These are phyloP conservation scores for Fusarium torulosum DNA, from an alignment of 2,329 filamentous ascomycete genomes.

Conservation along the genomic window DNA sequence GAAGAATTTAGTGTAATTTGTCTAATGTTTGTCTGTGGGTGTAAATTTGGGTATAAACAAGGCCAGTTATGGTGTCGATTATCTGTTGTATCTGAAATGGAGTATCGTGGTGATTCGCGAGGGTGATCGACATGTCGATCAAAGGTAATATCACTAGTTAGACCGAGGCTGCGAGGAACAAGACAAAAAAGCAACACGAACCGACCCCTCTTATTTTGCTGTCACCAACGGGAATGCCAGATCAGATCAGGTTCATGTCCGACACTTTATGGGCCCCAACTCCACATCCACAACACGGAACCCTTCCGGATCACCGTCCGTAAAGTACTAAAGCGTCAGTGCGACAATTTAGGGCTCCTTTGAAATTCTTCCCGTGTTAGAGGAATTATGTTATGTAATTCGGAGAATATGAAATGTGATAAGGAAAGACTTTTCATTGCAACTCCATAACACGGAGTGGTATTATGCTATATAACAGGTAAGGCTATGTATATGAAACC, in stretches of 20 bases:
- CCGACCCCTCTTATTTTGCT: not conserved
- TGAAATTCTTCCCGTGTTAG: no score
- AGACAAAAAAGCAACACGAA: not conserved
- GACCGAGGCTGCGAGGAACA: no score
- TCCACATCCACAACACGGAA: conserved; percentile 4
- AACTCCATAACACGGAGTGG: no score
- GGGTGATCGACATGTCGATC: conserved; percentile 5
- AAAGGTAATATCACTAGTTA: not conserved
- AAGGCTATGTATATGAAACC: no score
- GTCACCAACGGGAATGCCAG: not conserved
- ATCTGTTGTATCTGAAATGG: conserved; percentile 3
- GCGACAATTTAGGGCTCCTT: not conserved
- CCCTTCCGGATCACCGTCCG: conserved; percentile 5
- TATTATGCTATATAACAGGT: no score
- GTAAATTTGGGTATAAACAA: not conserved
- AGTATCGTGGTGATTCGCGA: conserved; percentile 7
- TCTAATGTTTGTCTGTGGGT: not conserved
- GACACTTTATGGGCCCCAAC: not conserved
- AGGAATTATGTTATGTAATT: no score
- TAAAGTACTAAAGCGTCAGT: not conserved
- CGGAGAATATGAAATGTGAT: no score
- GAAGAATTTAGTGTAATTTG: no score
- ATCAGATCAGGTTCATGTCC: not conserved
- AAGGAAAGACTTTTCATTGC: no score
- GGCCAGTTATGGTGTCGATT: not conserved